A percentile compares a stretch with the other conserved stretches of the same genome.
Conservation (phyloP, 1,139 yeast species). For the Sugiyamaella grinbergsii region DNA sequence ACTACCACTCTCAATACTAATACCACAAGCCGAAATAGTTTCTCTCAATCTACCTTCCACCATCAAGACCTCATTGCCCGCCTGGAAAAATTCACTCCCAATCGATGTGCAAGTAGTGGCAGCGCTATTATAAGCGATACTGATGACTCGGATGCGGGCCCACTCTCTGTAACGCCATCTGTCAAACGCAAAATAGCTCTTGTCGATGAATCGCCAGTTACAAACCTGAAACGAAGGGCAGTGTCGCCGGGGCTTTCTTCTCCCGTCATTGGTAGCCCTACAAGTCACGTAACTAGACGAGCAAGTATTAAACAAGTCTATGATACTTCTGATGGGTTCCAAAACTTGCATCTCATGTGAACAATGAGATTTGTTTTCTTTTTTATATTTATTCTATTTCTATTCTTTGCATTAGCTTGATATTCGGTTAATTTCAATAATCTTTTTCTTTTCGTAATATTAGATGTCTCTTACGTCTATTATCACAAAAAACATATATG, state of each 20-base stretch:
- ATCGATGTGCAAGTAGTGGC: constrained; percentile 10
- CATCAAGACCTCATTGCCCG: constrained; percentile 13
- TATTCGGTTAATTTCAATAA: neutral
- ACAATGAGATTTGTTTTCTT: neutral
- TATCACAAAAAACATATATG: no score
- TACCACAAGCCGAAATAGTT: neutral
- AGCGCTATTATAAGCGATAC: constrained; percentile 27
- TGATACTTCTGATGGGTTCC: constrained; percentile 37
- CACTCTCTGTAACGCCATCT: constrained; percentile 24
- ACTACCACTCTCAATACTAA: neutral
- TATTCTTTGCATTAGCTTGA: neutral
- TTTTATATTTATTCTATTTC: neutral
- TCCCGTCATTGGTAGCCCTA: constrained; percentile 30
- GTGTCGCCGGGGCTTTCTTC: constrained; percentile 35
- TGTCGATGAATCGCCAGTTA: constrained; percentile 32
- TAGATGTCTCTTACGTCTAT: no score
- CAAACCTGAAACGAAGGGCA: constrained; percentile 38
- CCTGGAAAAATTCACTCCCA: constrained; percentile 1
- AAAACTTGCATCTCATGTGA: constrained; percentile 32
- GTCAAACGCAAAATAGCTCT: constrained; percentile 32
- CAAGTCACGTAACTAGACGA: constrained; percentile 31
- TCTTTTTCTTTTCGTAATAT: no score
- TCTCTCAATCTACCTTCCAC: constrained; percentile 9
- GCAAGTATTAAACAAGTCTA: constrained; percentile 37
- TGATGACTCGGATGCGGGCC: constrained; percentile 29